A percentile compares a stretch with the other conserved stretches of the same genome.
phyloP scores from a whole-genome alignment of 768 basidiomycete genomes.

The Leccinum variicolor region DNA sequence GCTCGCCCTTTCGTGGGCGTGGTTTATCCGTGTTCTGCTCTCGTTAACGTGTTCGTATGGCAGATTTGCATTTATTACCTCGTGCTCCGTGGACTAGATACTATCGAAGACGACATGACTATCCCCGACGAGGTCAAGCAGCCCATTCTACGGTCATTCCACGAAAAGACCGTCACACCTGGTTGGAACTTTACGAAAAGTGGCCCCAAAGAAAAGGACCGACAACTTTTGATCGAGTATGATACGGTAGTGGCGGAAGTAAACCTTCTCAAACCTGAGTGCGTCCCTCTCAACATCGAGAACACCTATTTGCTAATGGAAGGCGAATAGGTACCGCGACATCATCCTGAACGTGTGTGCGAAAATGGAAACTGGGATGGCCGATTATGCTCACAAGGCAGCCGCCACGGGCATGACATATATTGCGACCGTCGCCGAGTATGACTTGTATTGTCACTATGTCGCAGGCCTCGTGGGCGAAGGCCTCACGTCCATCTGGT shows the following conservation, averaged over 20 bases:
- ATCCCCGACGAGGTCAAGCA: slow-evolving; percentile 85
- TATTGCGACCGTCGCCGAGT: slow-evolving; percentile 76
- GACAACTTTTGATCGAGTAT: slow-evolving; percentile 81
- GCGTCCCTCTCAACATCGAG: background rate
- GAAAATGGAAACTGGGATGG: slow-evolving; percentile 96
- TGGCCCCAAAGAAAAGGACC: slow-evolving; percentile 87
- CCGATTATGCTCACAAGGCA: slow-evolving; percentile 86
- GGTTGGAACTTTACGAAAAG: slow-evolving; percentile 85
- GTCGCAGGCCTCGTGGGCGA: slow-evolving; percentile 98
- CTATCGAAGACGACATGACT: slow-evolving; percentile 98
- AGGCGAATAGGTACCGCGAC: slow-evolving; percentile 53
- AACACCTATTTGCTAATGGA: background rate
- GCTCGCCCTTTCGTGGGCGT: background rate
- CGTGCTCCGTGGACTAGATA: slow-evolving; percentile 91
- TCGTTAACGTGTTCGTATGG: background rate
- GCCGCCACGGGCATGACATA: slow-evolving; percentile 66
- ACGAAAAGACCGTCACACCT: slow-evolving; percentile 70
- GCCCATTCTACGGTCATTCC: slow-evolving; percentile 78
- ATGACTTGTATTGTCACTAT: slow-evolving; percentile 97
- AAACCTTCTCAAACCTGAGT: slow-evolving; percentile 63
- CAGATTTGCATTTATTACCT: slow-evolving; percentile 96
- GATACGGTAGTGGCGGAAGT: slow-evolving; percentile 79
- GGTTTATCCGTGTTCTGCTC: background rate
- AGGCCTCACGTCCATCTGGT: slow-evolving; percentile 85
- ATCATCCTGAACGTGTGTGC: slow-evolving; percentile 79